Evolutionary conservation across 1,284 basidiomycete species (phyloP), one percentile per base, ranked within the genome.

Genomic region (Erythrobasidium hasegawianum): DNA sequence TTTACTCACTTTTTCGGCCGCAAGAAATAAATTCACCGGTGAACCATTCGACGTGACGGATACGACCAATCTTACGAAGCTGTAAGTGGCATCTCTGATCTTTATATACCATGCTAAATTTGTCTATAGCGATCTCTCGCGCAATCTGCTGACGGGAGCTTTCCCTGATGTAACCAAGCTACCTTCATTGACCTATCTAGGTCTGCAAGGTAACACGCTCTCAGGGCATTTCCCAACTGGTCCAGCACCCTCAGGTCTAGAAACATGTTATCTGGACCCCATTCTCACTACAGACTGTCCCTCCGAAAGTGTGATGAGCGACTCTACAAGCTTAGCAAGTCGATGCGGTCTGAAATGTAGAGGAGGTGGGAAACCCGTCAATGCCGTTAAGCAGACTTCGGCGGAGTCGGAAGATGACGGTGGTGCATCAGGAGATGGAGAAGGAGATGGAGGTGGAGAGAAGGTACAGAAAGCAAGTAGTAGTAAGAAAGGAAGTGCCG

Each of bases 81-180:
- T 71, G 70, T 70, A 26, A 54, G 69, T 9, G 11, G 26, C 43
- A 24, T 26, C n/a, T n/a, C n/a, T n/a, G n/a, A n/a, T n/a, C n/a
- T n/a, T n/a, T n/a, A n/a, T n/a, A n/a, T n/a, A n/a, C n/a, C n/a
- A n/a, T n/a, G n/a, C n/a, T n/a, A n/a, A n/a, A n/a, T n/a, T n/a
- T n/a, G n/a, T n/a, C n/a, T n/a, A n/a, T 40, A 70, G 69, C 3
- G 66, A 70, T 22, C 14, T 70, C 22, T 57, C 60, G 29, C 49
- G 41, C 13, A 68, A 70, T 40, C 16, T 49, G 1, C 16, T 71
- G 14, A 40, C 57, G 1, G 68, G 70, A 18, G 13, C 64, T 8
- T 68, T 62, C 57, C 68, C 64, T 10, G 64, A 70, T 50, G 59
- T 67, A 13, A 58, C 59, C n/a, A 40, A 55, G 4, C 52, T 71